phyloP scores from a whole-genome alignment of 192 early-diverging fungal genomes.

The Paraglomus occultum region DNA sequence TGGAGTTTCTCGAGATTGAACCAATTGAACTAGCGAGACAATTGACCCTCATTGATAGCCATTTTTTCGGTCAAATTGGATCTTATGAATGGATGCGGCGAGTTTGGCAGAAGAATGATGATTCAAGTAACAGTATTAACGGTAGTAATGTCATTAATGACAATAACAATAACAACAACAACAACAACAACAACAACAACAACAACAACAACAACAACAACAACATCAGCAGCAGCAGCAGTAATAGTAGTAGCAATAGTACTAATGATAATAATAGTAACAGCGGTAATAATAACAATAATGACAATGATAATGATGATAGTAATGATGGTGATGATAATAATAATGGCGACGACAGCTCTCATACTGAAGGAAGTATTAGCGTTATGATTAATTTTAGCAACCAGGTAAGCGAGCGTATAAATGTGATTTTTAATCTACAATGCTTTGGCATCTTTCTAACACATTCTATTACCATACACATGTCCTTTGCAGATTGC shows the following conservation, averaged over 20 bases:
- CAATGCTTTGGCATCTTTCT: no score
- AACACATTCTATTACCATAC: no score
- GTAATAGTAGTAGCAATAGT: constrained; percentile 12
- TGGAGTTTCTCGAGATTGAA: constrained; percentile 84
- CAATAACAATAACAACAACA: not conserved
- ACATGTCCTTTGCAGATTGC: no score
- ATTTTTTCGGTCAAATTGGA: constrained; percentile 74
- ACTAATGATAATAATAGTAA: constrained; percentile 6
- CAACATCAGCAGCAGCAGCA: constrained; percentile 16
- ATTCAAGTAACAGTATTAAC: not conserved
- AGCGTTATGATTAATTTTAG: constrained; percentile 83
- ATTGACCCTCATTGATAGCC: constrained; percentile 85
- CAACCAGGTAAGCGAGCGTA: constrained; percentile 58
- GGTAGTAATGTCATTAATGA: constrained; percentile 17
- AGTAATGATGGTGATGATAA: not conserved
- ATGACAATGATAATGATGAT: not conserved
- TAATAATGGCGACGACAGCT: constrained; percentile 47
- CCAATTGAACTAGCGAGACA: constrained; percentile 94
- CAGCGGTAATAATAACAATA: constrained; percentile 26
- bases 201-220: constrained; percentile 23
- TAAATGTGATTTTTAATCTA: no score
- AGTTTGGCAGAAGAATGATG: constrained; percentile 74
- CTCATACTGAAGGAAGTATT: constrained; percentile 74
- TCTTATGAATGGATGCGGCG: constrained; percentile 86
- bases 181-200: constrained; percentile 10